Evolutionary conservation across 768 basidiomycete species (phyloP).

Genomic region (Naganishia kalamii): DNA sequence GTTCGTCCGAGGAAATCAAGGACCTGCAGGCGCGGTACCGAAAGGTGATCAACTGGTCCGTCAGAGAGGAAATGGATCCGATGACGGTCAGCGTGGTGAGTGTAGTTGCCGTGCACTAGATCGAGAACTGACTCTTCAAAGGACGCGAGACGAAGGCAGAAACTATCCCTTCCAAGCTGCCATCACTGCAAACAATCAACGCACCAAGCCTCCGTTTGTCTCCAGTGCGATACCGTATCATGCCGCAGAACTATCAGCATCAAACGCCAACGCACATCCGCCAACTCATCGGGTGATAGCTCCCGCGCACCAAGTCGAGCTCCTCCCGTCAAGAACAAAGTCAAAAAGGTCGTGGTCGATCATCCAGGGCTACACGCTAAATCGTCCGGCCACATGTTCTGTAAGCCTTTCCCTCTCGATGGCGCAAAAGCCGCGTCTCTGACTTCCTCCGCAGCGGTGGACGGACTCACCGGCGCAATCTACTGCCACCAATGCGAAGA

Average conservation of each 20-base stretch:
- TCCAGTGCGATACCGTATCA: neutral
- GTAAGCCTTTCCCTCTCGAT: constrained; percentile 49
- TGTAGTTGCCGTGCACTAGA: neutral
- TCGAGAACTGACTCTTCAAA: neutral
- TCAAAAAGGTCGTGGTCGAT: constrained; percentile 11
- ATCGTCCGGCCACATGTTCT: constrained; percentile 58
- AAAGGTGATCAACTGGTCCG: constrained; percentile 15
- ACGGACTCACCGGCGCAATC: constrained; percentile 65
- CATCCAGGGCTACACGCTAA: constrained; percentile 52
- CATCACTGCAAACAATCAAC: neutral
- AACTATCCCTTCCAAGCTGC: neutral
- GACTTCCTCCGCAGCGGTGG: constrained; percentile 55
- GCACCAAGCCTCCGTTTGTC: constrained; percentile 5
- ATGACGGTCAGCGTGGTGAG: neutral
- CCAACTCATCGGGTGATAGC: neutral
- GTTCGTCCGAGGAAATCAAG: neutral
- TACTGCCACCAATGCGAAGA: constrained; percentile 71
- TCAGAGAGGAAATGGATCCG: constrained; percentile 12
- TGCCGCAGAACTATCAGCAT: constrained; percentile 10
- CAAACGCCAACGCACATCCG: neutral
- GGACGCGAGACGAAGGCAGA: too few relatives aligned
- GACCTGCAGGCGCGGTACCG: neutral
- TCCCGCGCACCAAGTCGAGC: neutral
- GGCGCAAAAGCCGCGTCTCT: neutral
- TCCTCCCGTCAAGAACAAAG: neutral